A percentile compares a stretch with the other conserved stretches of the same genome.
Evolutionary conservation across 2,329 filamentous ascomycete species (phyloP).

Genomic region (Pseudogymnoascus sp.): DNA sequence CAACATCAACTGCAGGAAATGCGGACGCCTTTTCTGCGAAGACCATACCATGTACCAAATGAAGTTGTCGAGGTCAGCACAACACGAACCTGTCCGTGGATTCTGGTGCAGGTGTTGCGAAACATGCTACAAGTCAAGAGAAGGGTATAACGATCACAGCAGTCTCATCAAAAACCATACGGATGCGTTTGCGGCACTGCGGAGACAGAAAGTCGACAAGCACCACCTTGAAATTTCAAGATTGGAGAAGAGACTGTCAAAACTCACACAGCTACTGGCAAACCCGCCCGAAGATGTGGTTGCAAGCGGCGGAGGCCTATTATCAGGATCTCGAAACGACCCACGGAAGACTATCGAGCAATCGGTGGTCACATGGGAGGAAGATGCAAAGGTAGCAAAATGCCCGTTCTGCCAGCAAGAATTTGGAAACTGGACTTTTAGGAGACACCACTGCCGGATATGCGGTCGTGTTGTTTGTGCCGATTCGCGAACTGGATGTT

Average conservation of each 20-base stretch:
- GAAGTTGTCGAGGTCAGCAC: slow-evolving; percentile 83
- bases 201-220: slow-evolving; percentile 73
- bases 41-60: slow-evolving; percentile 99
- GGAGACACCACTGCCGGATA: slow-evolving; percentile 87
- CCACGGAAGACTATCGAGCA: slow-evolving; percentile 73
- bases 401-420: slow-evolving; percentile 97
- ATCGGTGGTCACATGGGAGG: slow-evolving; percentile 89
- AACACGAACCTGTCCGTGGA: slow-evolving; percentile 82
- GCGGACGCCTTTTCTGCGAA: slow-evolving; percentile 89
- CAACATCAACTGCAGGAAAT: slow-evolving; percentile 87
- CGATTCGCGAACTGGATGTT: slow-evolving; percentile 76
- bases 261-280: slow-evolving; percentile 75
- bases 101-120: slow-evolving; percentile 95
- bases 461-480: slow-evolving; percentile 91
- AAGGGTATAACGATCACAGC: slow-evolving; percentile 86
- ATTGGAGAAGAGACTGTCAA: slow-evolving; percentile 84
- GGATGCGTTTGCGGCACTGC: slow-evolving; percentile 57
- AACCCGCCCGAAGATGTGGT: slow-evolving; percentile 61
- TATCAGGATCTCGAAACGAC: slow-evolving; percentile 63
- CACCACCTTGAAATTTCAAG: slow-evolving; percentile 81
- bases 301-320: slow-evolving; percentile 38
- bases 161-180: slow-evolving; percentile 67
- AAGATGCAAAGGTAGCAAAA: slow-evolving; percentile 68
- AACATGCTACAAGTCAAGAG: slow-evolving; percentile 96
- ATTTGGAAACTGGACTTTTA: slow-evolving; percentile 86